Evolutionary conservation across 1,284 basidiomycete genomes (phyloP), one percentile per base, ranked within the genome.

Genomic region (Pterulicium gracile): DNA sequence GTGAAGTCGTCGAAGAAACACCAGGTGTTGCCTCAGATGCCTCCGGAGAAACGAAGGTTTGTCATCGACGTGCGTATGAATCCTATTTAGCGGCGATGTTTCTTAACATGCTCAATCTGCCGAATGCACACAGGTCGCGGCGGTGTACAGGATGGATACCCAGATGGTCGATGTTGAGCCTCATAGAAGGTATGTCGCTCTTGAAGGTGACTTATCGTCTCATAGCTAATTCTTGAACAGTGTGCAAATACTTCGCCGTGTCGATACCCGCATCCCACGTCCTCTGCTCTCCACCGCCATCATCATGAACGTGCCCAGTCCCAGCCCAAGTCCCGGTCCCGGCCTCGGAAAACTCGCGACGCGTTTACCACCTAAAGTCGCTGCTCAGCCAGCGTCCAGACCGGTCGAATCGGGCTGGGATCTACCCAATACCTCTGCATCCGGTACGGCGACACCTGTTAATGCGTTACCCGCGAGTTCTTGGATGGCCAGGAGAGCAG

Each of bases 151-250:
- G n/a, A 78, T 92, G 59, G 84, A 86, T 52, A 78, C 81, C 0
- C 77, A 85, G 55, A 77, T 91, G 69, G 77, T 93, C 18, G 90
- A 93, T 58, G 82, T 84, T 55, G 90, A 92, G 55, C 90, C 90
- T 0, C 72, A 87, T 57, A 56, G 70, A 36, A 71, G 67, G 66
- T 68, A 36, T 22, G 58, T 53, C 3, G 19, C 36, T 43, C 44
- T 3, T 36, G 15, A 34, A 32, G 20, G 24, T 43, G 17, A 46
- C 20, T 42, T 24, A 18, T 50, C 41, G 5, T 24, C 35, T 18
- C 18, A 21, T 3, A 22, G 45, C 2, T 45, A 7, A 43, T 42
- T n/a, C n/a, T n/a, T n/a, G n/a, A n/a, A n/a, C 13, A 78, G 87
- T 52, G 85, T 93, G 1, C 83, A 89, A 58, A 75, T 94, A 45